Conservation (phyloP, 2,329 filamentous ascomycete genomes). For the Orbilia oligospora region DNA sequence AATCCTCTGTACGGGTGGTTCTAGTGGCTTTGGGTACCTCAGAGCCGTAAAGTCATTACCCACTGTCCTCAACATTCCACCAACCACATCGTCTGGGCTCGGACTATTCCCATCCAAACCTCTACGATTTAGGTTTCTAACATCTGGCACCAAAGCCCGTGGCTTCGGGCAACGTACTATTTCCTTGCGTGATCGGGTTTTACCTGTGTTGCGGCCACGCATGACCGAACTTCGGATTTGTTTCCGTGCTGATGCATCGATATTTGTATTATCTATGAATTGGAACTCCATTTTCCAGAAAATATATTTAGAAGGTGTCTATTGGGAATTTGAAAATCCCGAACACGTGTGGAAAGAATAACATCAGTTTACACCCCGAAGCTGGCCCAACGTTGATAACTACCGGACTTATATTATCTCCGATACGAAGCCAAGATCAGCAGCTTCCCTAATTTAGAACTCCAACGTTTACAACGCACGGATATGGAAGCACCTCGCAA, state of each 20-base stretch:
- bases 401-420: background rate
- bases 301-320: background rate
- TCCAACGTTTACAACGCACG: conserved; percentile 7
- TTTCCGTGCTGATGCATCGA: conserved; percentile 52
- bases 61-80: conserved; percentile 14
- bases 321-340: too few relatives aligned
- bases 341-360: too few relatives aligned
- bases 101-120: background rate
- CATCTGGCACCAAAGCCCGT: conserved; percentile 37
- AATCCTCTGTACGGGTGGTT: conserved; percentile 29
- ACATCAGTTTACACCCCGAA: too few relatives aligned
- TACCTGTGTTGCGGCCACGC: conserved; percentile 48
- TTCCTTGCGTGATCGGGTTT: conserved; percentile 30
- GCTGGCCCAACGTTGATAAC: background rate
- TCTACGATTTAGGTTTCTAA: conserved; percentile 7
- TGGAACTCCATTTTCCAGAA: conserved; percentile 49
- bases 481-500: too few relatives aligned
- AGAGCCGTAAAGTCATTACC: conserved; percentile 36
- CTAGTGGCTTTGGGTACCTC: conserved; percentile 26
- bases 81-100: background rate
- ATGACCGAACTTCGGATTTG: conserved; percentile 56
- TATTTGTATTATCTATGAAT: conserved; percentile 47
- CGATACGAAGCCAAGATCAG: background rate
- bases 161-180: conserved; percentile 7
- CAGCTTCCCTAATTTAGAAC: background rate